phyloP scores from a whole-genome alignment of 2,329 filamentous ascomycete genomes.

The Penicillium verrucosum region DNA sequence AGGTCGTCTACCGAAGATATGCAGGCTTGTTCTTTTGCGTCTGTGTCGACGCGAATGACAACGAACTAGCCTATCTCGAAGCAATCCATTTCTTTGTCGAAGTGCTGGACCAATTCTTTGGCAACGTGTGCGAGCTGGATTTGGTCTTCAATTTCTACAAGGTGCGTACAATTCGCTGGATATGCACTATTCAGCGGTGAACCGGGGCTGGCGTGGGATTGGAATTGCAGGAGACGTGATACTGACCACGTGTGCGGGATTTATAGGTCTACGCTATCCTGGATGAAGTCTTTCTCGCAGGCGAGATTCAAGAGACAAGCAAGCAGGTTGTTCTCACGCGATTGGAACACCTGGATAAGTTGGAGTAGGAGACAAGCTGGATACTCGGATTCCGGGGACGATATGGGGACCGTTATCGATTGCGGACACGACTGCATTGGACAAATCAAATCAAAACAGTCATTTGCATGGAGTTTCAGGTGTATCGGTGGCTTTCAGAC shows the following conservation, averaged over 20 bases:
- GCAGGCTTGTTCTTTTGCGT: conserved; percentile 98
- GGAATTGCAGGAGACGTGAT: neutral
- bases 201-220: neutral
- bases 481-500: conserved; percentile 4
- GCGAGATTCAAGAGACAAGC: conserved; percentile 97
- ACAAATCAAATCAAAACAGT: conserved; percentile 15
- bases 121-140: conserved; percentile 97
- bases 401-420: neutral
- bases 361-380: conserved; percentile 60
- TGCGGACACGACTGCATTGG: conserved; percentile 2
- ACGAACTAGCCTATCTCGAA: conserved; percentile 93
- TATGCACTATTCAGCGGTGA: neutral
- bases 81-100: conserved; percentile 99
- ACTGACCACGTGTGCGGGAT: conserved; percentile 2
- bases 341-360: conserved; percentile 91
- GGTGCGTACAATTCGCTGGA: conserved; percentile 39
- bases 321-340: conserved; percentile 96
- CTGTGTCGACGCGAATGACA: conserved; percentile 98
- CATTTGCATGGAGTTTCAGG: conserved; percentile 23
- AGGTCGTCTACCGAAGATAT: conserved; percentile 96
- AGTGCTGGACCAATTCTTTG: conserved; percentile 97
- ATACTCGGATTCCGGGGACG: neutral
- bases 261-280: conserved; percentile 88
- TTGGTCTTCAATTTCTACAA: conserved; percentile 73
- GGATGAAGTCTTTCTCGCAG: conserved; percentile 95